A percentile compares a stretch with the other conserved stretches of the same genome.
Conservation (phyloP, 2,329 filamentous ascomycete species). For the Chaetomium strumarium region DNA sequence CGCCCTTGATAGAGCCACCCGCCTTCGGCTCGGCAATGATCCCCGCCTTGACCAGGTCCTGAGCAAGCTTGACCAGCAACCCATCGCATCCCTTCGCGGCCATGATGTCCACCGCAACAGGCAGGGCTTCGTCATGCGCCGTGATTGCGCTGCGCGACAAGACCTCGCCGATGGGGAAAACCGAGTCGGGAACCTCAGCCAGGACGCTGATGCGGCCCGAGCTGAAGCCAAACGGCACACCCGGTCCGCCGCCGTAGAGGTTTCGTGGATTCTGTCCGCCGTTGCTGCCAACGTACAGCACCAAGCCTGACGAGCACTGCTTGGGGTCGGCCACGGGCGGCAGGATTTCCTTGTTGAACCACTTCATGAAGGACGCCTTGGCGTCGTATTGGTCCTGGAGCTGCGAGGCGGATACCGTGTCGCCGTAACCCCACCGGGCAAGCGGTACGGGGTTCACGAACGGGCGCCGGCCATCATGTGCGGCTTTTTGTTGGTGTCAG, state of each 20-base stretch:
- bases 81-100: slow-evolving; percentile 56
- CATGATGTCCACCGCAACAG: slow-evolving; percentile 53
- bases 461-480: slow-evolving; percentile 31
- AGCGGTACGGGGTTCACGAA: slow-evolving; percentile 35
- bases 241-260: slow-evolving; percentile 35
- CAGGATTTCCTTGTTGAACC: slow-evolving; percentile 42
- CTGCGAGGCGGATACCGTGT: slow-evolving; percentile 23
- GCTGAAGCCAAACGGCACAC: slow-evolving; percentile 42
- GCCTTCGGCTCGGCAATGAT: slow-evolving; percentile 39
- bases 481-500: slow-evolving; percentile 16
- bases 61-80: slow-evolving; percentile 48
- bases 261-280: slow-evolving; percentile 29
- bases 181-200: slow-evolving; percentile 36
- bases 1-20: too few species aligned
- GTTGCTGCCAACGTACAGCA: slow-evolving; percentile 40
- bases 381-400: slow-evolving; percentile 39
- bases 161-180: slow-evolving; percentile 39
- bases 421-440: slow-evolving; percentile 33
- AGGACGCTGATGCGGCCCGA: slow-evolving; percentile 32
- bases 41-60: slow-evolving; percentile 44
- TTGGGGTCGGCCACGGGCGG: slow-evolving; percentile 32
- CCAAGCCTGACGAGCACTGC: slow-evolving; percentile 41
- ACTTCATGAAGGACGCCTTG: slow-evolving; percentile 43
- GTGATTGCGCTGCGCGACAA: slow-evolving; percentile 34
- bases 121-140: slow-evolving; percentile 44